Base-by-base conservation (phyloP, 345 rosid genomes). In the Turritis glabra region DNA sequence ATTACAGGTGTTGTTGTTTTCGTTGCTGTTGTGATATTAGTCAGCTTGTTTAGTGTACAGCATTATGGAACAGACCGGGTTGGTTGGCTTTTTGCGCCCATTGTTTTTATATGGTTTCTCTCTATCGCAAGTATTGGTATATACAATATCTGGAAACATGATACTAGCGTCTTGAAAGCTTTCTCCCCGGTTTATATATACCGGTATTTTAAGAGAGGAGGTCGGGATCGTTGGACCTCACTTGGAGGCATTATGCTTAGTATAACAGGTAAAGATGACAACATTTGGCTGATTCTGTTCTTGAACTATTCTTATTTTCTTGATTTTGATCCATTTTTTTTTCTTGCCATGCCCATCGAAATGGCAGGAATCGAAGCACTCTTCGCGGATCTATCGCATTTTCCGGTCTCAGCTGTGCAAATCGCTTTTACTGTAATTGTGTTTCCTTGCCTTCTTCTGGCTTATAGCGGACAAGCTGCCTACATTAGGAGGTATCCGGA, bases 351-450 rank as follows among this genome's bases (percentile, higher is more conserved):
- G 54, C 3, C 5, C n/a, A 14, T 18, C 52, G 23, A 51, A 76
- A 43, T 72, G 57, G 35, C 80, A 93, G 98, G 97, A 77, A 89
- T 93, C 1, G 97, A 93, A 80, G 96, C 97, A 52, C 61, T 93
- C 75, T 93, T 89, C 46, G 98, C 97, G 26, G 97, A 90, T 80
- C 90, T 93, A 48, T 93, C 97, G 56, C 98, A 93, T 81, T 93
- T 93, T 64, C 81, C 81, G 5, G 81, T 78, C 50, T 73, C 81
- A 8, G 78, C 81, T 52, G 81, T 79, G 47, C 90, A 89, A 90
- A 84, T 87, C 1, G 96, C 97, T 32, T 93, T 89, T 69, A 52
- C 90, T 25, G 82, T 77, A 63, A 80, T 89, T 1, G 91, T 93
- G 47, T 93, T 90, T 72, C 98, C 98, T 2, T 90, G 97, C 6